Evolutionary conservation across 78 protist genomes (phyloP).

Genomic region (Protostelium mycophagum): DNA sequence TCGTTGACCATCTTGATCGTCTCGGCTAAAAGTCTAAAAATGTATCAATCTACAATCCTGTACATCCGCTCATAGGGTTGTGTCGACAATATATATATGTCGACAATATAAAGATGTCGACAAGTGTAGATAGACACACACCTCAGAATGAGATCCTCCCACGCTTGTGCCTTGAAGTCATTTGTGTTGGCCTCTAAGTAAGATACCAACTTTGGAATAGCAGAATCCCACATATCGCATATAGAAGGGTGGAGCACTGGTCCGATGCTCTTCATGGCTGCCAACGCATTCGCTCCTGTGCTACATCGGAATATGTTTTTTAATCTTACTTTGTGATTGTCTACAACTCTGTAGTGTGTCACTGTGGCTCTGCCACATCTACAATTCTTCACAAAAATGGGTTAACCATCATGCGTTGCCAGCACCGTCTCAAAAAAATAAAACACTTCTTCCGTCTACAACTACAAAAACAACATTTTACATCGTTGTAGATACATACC

Average conservation of each 20-base stretch:
- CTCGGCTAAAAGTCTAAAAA: constrained; percentile 32
- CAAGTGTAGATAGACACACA: neutral
- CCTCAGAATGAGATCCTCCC: neutral
- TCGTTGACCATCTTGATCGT: constrained; percentile 53
- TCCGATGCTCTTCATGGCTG: constrained; percentile 32
- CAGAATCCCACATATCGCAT: constrained; percentile 68
- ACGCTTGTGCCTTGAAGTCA: neutral
- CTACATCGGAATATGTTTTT: constrained; percentile 28
- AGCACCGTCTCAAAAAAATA: too few relatives aligned
- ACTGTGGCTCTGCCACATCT: too few relatives aligned
- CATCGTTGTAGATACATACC: constrained; percentile 27
- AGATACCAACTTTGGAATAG: constrained; percentile 39
- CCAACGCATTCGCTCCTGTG: constrained; percentile 25
- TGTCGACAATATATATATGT: too few relatives aligned
- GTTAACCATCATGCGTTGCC: too few relatives aligned
- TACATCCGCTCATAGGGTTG: neutral
- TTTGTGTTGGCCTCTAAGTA: constrained; percentile 31
- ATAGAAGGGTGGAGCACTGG: constrained; percentile 62
- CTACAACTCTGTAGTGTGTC: too few relatives aligned
- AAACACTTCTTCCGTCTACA: too few relatives aligned
- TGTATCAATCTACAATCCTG: constrained; percentile 24
- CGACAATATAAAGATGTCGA: neutral
- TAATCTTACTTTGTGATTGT: too few relatives aligned
- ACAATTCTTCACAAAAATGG: too few relatives aligned
- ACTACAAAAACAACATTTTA: too few relatives aligned